These are phyloP conservation scores for Pseudopediastrum boryanum DNA, from an alignment of 139 green algal species.

Conservation along the genomic window DNA sequence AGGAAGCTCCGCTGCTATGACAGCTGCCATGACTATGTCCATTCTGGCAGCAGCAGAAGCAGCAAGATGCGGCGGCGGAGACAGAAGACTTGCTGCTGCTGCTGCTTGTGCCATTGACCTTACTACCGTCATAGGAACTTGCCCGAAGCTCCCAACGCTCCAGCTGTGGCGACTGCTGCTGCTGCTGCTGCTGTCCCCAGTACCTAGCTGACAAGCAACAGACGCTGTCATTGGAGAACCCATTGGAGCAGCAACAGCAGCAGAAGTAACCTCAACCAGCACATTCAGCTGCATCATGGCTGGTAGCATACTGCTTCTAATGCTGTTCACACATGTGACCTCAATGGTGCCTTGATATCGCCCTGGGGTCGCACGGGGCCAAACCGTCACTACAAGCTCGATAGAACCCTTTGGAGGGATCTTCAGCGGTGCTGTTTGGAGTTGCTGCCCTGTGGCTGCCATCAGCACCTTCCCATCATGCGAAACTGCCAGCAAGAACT, in stretches of 20 bases:
- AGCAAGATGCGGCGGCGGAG: neutral
- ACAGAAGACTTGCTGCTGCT: slow-evolving; percentile 5
- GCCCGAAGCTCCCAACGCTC: neutral
- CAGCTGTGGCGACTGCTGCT: neutral
- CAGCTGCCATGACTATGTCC: neutral
- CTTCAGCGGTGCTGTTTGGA: no score
- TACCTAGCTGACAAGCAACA: no score
- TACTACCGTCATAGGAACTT: no score
- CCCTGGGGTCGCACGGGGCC: no score
- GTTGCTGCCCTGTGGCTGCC: no score
- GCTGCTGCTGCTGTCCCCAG: neutral
- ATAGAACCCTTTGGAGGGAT: no score
- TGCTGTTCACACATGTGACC: slow-evolving; percentile 4
- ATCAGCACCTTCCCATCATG: no score
- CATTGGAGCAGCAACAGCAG: no score
- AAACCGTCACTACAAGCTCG: no score
- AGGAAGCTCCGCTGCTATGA: slow-evolving; percentile 4
- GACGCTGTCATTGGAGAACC: no score
- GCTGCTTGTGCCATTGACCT: neutral
- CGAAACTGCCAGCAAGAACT: no score
- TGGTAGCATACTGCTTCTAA: neutral
- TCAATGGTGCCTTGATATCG: neutral
- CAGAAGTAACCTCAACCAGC: slow-evolving; percentile 4
- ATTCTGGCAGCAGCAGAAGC: neutral
- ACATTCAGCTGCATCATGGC: slow-evolving; percentile 3